Evolutionary conservation across 441 rosid genomes (phyloP).

Genomic region (Biscutella auriculata): DNA sequence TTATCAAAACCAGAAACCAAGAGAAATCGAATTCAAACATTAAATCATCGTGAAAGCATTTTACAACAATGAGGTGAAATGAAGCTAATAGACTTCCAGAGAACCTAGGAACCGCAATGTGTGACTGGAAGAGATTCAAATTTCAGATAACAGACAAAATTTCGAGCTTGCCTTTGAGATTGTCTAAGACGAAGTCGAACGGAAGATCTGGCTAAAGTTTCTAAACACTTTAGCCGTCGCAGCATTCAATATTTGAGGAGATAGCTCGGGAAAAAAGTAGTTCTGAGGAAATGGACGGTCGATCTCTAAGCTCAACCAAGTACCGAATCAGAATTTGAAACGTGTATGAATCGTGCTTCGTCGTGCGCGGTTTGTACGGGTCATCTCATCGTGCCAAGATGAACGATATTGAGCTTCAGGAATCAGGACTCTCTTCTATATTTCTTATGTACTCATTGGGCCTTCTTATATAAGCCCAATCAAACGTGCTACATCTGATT

Average conservation of each 20-base stretch:
- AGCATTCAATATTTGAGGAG: too few relatives aligned
- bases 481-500: too few relatives aligned
- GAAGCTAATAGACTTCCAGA: neutral
- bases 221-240: too few relatives aligned
- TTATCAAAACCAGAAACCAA: neutral
- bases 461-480: too few relatives aligned
- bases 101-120: neutral
- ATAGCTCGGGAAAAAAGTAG: too few relatives aligned
- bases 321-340: neutral
- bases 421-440: too few relatives aligned
- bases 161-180: slow-evolving; percentile 7
- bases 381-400: slow-evolving; percentile 17
- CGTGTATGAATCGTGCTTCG: slow-evolving; percentile 18
- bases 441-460: too few relatives aligned
- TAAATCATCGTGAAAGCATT: neutral
- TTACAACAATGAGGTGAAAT: neutral
- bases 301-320: neutral
- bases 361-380: slow-evolving; percentile 11
- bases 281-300: slow-evolving; percentile 3
- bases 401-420: neutral
- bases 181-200: neutral
- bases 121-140: neutral
- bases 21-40: neutral
- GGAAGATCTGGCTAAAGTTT: slow-evolving; percentile 6
- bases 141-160: neutral